Conservation (phyloP, 768 basidiomycete species). For the Lactarius hengduanensis region DNA sequence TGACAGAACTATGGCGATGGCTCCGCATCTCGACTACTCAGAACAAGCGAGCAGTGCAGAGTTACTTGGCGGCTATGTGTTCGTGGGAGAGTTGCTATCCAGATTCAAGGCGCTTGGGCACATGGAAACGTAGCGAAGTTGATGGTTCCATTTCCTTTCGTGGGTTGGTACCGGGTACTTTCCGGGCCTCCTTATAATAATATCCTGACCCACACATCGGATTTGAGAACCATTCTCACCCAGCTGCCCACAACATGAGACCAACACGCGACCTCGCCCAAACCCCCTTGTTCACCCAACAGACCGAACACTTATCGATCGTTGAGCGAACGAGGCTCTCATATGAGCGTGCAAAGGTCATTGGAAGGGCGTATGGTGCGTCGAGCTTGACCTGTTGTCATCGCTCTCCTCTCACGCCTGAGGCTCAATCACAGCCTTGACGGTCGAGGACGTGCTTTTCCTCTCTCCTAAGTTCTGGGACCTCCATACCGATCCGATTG, state of each 20-base stretch:
- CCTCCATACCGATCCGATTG: slow-evolving; percentile 38
- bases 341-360: slow-evolving; percentile 20
- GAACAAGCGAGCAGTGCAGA: background rate
- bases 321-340: slow-evolving; percentile 15
- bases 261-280: slow-evolving; percentile 27
- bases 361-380: slow-evolving; percentile 23
- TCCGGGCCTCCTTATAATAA: background rate
- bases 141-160: background rate
- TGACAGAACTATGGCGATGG: background rate
- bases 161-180: background rate
- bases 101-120: background rate
- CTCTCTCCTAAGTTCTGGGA: slow-evolving; percentile 40
- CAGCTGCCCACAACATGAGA: slow-evolving; percentile 12
- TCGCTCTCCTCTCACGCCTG: background rate
- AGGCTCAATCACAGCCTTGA: slow-evolving; percentile 31
- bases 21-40: background rate
- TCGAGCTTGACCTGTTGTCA: background rate
- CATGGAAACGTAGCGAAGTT: background rate
- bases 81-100: background rate
- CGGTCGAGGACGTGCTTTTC: slow-evolving; percentile 36
- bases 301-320: background rate
- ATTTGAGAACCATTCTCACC: background rate
- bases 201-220: background rate
- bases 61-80: background rate
- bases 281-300: slow-evolving; percentile 18